Conservation (phyloP, 148 eudicot species). For the Diospyros kaki region DNA sequence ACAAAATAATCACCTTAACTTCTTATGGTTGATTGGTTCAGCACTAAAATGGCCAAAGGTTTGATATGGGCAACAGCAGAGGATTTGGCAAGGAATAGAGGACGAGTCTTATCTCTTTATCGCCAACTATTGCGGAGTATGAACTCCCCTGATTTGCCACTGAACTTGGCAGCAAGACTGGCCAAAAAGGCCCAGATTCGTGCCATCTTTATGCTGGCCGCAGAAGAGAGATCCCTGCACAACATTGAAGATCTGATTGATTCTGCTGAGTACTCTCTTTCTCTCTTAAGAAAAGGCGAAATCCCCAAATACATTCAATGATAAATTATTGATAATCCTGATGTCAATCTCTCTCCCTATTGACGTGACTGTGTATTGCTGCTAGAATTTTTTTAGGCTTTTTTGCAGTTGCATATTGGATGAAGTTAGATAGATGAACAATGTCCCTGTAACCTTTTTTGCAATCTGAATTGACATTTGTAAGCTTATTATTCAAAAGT, state of each 20-base stretch:
- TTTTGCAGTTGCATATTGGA: too few species aligned
- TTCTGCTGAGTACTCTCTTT: slow-evolving; percentile 20
- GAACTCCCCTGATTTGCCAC: slow-evolving; percentile 23
- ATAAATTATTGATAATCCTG: background rate
- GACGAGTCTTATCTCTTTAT: slow-evolving; percentile 19
- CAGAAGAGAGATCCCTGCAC: slow-evolving; percentile 22
- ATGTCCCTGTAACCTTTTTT: too few species aligned
- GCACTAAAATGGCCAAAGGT: slow-evolving; percentile 20
- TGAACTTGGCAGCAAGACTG: slow-evolving; percentile 18
- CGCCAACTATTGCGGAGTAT: slow-evolving; percentile 24
- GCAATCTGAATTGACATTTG: too few species aligned
- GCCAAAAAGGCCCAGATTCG: slow-evolving; percentile 22
- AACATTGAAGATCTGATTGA: slow-evolving; percentile 24
- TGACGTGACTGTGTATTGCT: too few species aligned
- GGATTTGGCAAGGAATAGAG: slow-evolving; percentile 24
- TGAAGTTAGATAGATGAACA: too few species aligned
- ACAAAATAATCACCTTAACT: background rate
- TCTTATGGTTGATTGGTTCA: background rate
- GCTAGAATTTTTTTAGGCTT: too few species aligned
- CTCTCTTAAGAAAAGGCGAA: slow-evolving; percentile 19
- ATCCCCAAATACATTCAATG: slow-evolving; percentile 23
- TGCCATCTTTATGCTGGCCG: slow-evolving; percentile 17
- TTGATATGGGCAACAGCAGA: slow-evolving; percentile 24
- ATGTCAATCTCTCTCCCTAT: background rate
- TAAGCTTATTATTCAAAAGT: too few species aligned